Evolutionary conservation across 2,329 filamentous ascomycete genomes (phyloP).

Genomic region (Triangularia verruculosa): DNA sequence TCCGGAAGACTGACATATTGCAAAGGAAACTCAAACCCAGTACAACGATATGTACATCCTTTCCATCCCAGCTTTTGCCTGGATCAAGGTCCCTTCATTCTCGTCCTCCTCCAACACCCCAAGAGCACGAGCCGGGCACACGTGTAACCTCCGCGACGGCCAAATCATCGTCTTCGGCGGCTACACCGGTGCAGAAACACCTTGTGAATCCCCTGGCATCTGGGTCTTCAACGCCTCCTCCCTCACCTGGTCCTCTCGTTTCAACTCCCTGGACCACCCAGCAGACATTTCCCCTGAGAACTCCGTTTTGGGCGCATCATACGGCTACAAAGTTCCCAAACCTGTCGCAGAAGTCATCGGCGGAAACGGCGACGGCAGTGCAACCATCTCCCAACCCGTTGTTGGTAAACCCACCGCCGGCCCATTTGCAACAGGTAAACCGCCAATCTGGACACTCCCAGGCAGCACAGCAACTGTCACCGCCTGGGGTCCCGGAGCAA

Average conservation of each 20-base stretch:
- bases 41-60: conserved; percentile 75
- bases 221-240: conserved; percentile 70
- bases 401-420: conserved; percentile 61
- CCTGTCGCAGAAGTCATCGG: conserved; percentile 51
- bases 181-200: conserved; percentile 58
- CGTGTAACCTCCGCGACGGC: conserved; percentile 65
- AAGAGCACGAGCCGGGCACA: conserved; percentile 63
- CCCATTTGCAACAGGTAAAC: conserved; percentile 66
- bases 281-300: conserved; percentile 48
- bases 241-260: conserved; percentile 61
- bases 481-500: conserved; percentile 36
- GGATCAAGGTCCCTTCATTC: conserved; percentile 59
- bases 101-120: conserved; percentile 46
- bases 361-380: conserved; percentile 37
- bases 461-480: conserved; percentile 47
- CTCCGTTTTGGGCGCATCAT: conserved; percentile 54
- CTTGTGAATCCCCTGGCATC: conserved; percentile 65
- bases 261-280: conserved; percentile 54
- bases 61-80: conserved; percentile 69
- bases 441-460: conserved; percentile 67
- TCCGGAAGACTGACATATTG: conserved; percentile 16
- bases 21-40: conserved; percentile 46
- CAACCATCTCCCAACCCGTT: conserved; percentile 64
- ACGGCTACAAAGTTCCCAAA: conserved; percentile 64
- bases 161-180: conserved; percentile 71